A percentile compares a stretch with the other conserved stretches of the same genome.
Evolutionary conservation across 2,329 filamentous ascomycete genomes (phyloP).

Genomic region (Xylogone sp.): DNA sequence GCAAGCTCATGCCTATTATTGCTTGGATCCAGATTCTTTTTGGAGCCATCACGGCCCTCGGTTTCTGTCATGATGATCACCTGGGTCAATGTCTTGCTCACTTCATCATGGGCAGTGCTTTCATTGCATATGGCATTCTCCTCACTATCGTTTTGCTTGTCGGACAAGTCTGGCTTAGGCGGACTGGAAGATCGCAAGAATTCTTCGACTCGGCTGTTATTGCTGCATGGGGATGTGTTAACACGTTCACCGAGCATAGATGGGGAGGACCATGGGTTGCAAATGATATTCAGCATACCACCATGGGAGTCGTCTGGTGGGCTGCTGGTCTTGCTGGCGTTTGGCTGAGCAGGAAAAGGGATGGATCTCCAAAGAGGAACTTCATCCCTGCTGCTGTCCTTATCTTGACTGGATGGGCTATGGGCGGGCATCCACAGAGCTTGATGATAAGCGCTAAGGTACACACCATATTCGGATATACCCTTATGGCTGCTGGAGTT

Average conservation of each 20-base stretch:
- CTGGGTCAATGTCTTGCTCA: conserved; percentile 90
- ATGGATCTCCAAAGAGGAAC: conserved; percentile 86
- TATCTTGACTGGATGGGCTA: conserved; percentile 88
- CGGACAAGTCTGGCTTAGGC: conserved; percentile 81
- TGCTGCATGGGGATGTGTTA: conserved; percentile 92
- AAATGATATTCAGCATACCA: conserved; percentile 96
- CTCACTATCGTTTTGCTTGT: conserved; percentile 83
- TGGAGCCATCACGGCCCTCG: conserved; percentile 85
- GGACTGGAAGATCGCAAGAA: conserved; percentile 84
- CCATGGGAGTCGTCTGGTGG: conserved; percentile 99
- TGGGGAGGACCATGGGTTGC: conserved; percentile 88
- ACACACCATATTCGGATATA: conserved; percentile 89
- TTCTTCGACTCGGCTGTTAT: conserved; percentile 95
- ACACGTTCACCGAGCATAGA: conserved; percentile 95
- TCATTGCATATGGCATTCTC: conserved; percentile 88
- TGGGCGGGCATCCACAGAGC: conserved; percentile 87
- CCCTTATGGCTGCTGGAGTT: conserved; percentile 83
- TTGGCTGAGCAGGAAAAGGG: conserved; percentile 82
- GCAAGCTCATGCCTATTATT: conserved; percentile 81
- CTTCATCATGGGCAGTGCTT: conserved; percentile 98
- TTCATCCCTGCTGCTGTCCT: conserved; percentile 91
- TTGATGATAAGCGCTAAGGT: conserved; percentile 82
- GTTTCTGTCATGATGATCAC: conserved; percentile 91
- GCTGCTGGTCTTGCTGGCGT: conserved; percentile 85
- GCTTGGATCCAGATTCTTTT: conserved; percentile 95